phyloP scores from a whole-genome alignment of 2,329 filamentous ascomycete species.

The Beauveria bassiana region DNA sequence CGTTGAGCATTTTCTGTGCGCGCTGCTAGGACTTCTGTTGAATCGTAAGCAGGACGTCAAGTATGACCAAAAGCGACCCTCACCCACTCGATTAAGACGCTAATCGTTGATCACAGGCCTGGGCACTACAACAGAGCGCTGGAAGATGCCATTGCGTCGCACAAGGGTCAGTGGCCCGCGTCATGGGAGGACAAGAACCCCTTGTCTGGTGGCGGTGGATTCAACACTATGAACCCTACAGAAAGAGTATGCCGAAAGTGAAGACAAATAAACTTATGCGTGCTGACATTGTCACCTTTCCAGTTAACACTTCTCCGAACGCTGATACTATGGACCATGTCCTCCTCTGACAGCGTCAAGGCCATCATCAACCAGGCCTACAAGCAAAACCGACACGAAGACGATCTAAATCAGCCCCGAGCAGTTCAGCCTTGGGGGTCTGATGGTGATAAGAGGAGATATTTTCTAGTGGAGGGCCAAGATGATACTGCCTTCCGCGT shows the following conservation, averaged over 20 bases:
- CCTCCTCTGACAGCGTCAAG: conserved; percentile 78
- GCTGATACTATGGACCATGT: conserved; percentile 80
- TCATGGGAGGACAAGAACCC: conserved; percentile 81
- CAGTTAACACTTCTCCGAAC: conserved; percentile 78
- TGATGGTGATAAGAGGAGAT: conserved; percentile 84
- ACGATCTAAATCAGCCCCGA: conserved; percentile 73
- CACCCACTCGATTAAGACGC: background rate
- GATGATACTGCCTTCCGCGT: conserved; percentile 92
- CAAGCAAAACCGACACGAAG: conserved; percentile 77
- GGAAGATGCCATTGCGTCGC: conserved; percentile 81
- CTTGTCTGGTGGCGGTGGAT: conserved; percentile 69
- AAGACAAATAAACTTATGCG: background rate
- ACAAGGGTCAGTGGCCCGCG: conserved; percentile 81
- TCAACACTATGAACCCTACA: conserved; percentile 72
- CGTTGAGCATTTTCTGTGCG: conserved; percentile 82
- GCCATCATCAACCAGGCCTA: conserved; percentile 78
- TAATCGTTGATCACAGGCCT: conserved; percentile 45
- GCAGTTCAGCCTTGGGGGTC: conserved; percentile 87
- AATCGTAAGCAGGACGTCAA: conserved; percentile 99
- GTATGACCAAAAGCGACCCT: conserved; percentile 46
- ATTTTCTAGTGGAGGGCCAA: conserved; percentile 87
- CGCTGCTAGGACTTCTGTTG: conserved; percentile 75
- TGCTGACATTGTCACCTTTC: conserved; percentile 10
- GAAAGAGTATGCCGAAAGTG: conserved; percentile 56
- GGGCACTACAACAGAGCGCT: conserved; percentile 89